A percentile compares a stretch with the other conserved stretches of the same genome.
Conservation (phyloP, 2,329 filamentous ascomycete genomes). For the Sporothrix luriei region DNA sequence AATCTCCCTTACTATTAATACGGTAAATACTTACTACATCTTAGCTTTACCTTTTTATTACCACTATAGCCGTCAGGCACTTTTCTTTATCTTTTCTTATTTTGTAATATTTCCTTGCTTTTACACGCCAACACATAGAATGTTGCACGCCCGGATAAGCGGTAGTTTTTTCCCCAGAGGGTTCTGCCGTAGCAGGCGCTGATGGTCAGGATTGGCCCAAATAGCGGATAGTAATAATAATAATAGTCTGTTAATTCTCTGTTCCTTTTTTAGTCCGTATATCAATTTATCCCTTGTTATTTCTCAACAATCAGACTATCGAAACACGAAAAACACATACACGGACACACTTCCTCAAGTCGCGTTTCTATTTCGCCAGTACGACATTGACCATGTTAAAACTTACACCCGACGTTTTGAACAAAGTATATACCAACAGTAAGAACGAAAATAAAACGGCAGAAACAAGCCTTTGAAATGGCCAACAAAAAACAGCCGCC, state of each 20-base stretch:
- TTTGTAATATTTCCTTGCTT: background rate
- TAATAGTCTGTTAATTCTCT: background rate
- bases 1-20: too few relatives aligned
- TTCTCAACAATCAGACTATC: too few relatives aligned
- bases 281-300: background rate
- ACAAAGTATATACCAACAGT: slow-evolving; percentile 22
- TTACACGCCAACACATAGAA: too few relatives aligned
- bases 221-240: too few relatives aligned
- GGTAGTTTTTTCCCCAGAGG: too few relatives aligned
- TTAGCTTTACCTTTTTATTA: too few relatives aligned
- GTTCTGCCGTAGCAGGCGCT: too few relatives aligned
- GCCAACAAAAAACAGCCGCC: background rate
- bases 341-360: background rate
- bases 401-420: background rate
- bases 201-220: too few relatives aligned
- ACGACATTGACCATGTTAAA: background rate
- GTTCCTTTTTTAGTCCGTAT: background rate
- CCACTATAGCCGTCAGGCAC: too few relatives aligned
- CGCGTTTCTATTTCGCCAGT: background rate
- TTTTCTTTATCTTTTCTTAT: background rate
- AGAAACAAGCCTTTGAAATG: slow-evolving; percentile 13
- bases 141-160: too few relatives aligned
- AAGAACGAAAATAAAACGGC: background rate
- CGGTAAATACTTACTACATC: too few relatives aligned
- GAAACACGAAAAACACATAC: slow-evolving; percentile 5